These are phyloP conservation scores for Prunella vulgaris DNA, from an alignment of 257 asterid species.

Conservation along the genomic window DNA sequence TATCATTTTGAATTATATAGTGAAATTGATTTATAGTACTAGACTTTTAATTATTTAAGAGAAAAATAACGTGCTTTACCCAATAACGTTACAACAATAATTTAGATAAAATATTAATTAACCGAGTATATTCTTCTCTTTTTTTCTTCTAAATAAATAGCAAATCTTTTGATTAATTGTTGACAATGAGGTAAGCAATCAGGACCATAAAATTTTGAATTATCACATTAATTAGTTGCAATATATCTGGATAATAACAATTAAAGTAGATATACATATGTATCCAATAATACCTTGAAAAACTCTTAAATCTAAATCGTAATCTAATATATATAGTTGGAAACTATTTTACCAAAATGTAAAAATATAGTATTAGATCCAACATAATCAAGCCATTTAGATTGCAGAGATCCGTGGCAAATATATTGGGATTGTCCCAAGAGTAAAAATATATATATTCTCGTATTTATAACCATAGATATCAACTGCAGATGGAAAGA, in stretches of 20 bases:
- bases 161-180: slow-evolving; percentile 1
- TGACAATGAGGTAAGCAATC: not conserved
- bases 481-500: slow-evolving; percentile 22
- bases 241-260: not conserved
- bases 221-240: not conserved
- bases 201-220: slow-evolving; percentile 8
- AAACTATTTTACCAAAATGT: not conserved
- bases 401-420: slow-evolving; percentile 20
- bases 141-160: too few relatives aligned
- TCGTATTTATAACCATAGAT: slow-evolving; percentile 25
- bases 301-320: not conserved
- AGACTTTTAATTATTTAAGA: too few relatives aligned
- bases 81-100: too few relatives aligned
- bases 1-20: too few relatives aligned
- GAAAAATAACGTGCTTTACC: too few relatives aligned
- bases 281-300: not conserved
- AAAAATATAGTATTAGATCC: slow-evolving; percentile 12
- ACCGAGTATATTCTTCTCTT: too few relatives aligned
- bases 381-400: slow-evolving; percentile 15
- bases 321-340: not conserved
- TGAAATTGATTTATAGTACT: too few relatives aligned
- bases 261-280: not conserved
- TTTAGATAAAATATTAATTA: not conserved
- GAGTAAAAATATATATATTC: slow-evolving; percentile 24
- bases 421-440: slow-evolving; percentile 29